These are phyloP conservation scores for Vitellaria paradoxa DNA, from an alignment of 179 eudicot species.

Conservation along the genomic window DNA sequence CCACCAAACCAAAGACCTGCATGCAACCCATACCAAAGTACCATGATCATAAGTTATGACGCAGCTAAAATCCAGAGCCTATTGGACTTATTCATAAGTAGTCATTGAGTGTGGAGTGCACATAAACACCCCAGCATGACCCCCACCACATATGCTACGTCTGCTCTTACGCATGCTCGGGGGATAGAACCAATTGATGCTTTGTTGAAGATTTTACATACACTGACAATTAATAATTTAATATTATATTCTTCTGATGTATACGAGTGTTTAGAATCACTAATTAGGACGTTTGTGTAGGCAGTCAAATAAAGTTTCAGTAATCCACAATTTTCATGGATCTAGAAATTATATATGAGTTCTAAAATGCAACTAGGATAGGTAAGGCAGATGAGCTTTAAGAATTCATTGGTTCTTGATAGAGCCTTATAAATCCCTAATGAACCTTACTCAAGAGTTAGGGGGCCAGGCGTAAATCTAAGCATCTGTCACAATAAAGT, in stretches of 20 bases:
- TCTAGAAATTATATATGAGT: not conserved
- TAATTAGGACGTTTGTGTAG: not conserved
- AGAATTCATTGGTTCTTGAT: not conserved
- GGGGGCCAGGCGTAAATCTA: not conserved
- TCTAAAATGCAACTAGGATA: not conserved
- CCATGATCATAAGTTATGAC: no score
- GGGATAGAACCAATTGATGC: not conserved
- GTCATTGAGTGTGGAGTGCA: not conserved
- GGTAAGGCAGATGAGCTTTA: not conserved
- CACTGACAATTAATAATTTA: not conserved
- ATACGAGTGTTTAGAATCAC: not conserved
- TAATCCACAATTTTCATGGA: not conserved
- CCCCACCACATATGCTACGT: not conserved
- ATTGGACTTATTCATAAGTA: not conserved
- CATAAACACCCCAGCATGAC: no score
- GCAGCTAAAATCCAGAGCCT: not conserved
- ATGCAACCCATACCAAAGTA: not conserved
- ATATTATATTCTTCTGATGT: not conserved
- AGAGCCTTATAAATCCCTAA: not conserved
- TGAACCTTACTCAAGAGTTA: not conserved
- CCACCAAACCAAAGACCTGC: not conserved
- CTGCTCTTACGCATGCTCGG: not conserved
- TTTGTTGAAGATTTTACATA: not conserved
- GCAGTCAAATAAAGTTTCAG: not conserved
- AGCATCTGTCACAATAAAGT: no score